These are phyloP conservation scores for Lactifluus piperatus DNA, from an alignment of 768 basidiomycete genomes.

Conservation along the genomic window DNA sequence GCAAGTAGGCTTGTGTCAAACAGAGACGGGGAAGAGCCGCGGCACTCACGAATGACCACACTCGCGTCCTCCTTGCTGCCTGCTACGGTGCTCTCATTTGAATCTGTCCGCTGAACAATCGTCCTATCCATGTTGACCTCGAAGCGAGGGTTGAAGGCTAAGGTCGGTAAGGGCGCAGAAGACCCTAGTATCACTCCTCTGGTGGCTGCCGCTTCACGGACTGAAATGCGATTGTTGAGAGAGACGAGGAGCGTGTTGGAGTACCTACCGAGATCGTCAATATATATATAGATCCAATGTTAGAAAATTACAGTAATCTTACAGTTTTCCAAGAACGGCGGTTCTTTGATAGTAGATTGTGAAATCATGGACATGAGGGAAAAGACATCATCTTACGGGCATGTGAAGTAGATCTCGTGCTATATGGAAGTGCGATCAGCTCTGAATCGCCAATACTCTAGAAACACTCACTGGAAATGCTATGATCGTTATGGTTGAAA, in stretches of 20 bases:
- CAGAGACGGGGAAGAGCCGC: not conserved
- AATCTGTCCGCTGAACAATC: not conserved
- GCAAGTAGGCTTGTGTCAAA: not conserved
- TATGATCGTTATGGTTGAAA: not conserved
- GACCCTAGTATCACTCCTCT: too few relatives aligned
- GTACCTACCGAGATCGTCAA: not conserved
- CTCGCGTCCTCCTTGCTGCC: not conserved
- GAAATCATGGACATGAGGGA: not conserved
- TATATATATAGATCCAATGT: not conserved
- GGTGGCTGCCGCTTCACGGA: not conserved
- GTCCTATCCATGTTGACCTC: not conserved
- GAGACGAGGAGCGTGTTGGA: constrained; percentile 1
- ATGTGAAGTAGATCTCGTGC: not conserved
- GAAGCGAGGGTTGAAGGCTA: too few relatives aligned
- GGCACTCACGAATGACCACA: not conserved
- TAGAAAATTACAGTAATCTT: not conserved
- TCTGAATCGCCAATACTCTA: not conserved
- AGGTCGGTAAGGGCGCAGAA: too few relatives aligned
- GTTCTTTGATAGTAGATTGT: not conserved
- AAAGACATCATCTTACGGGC: constrained; percentile 3
- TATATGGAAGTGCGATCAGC: not conserved
- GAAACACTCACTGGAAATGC: not conserved
- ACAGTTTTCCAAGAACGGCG: constrained; percentile 1
- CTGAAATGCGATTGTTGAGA: constrained; percentile 5
- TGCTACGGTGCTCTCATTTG: not conserved